Base-by-base conservation (phyloP, 2,329 filamentous ascomycete species). In the Colletotrichum chlorophyti region DNA sequence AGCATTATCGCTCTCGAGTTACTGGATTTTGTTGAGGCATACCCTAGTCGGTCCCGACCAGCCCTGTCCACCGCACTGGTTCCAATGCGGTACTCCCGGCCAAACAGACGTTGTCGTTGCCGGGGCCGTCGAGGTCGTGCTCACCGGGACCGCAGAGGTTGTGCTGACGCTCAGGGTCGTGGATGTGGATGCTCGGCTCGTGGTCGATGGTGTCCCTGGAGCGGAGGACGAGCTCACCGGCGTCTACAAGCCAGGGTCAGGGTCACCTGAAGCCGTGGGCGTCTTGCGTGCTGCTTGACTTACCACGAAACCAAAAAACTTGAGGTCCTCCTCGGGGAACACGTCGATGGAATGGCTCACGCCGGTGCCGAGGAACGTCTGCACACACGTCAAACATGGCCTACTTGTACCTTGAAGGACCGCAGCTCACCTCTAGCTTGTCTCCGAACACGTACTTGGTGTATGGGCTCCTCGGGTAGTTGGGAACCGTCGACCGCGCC, bases 401-500 rank as follows among this genome's bases (percentile, higher is more conserved):
- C 50, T 35, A 26, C 31, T 15, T 26, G 10, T 14, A 21, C 41
- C 15, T 24, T 11, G 26, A 10, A 38, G n/a, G n/a, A n/a, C n/a
- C n/a, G n/a, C n/a, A n/a, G n/a, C 45, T 24, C 31, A 60, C 60
- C 43, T 71, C 67, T 11, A 69, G 26, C 37, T 68, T 69, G 1
- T 72, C 68, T 10, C 76, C 76, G 59, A 74, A 79, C 9, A 73
- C 68, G 38, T 71, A 72, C 12, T 69, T 77, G 11, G 70, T 73
- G 64, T 76, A 79, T 15, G 71, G 73, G 35, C 65, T 66, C 53
- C 72, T 69, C 6, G 76, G 76, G 6, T 51, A 67, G 54, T 76
- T 73, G 14, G 67, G 58, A 10, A 65, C 58, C 2, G 69, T 69
- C 35, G 64, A 65, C 4, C 65, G 66, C 2, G 74, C 67, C 8